These are phyloP conservation scores for Sistotremastrum niveocremeum DNA, from an alignment of 768 basidiomycete species.

Conservation along the genomic window DNA sequence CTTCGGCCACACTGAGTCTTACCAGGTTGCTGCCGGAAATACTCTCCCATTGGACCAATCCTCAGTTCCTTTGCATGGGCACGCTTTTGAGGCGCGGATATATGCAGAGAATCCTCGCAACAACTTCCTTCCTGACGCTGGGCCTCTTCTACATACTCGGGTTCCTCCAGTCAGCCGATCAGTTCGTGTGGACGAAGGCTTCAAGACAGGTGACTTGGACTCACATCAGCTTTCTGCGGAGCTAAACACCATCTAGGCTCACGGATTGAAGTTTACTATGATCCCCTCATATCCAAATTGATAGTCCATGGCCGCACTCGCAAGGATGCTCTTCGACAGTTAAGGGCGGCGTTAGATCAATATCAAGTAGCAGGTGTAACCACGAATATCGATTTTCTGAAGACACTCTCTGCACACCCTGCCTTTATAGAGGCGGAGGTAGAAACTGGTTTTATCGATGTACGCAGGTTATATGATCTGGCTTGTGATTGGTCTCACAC, in stretches of 20 bases:
- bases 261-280: slow-evolving; percentile 79
- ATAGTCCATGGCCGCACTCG: slow-evolving; percentile 80
- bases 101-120: slow-evolving; percentile 93
- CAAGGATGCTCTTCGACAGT: slow-evolving; percentile 67
- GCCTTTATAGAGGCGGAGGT: slow-evolving; percentile 70
- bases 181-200: slow-evolving; percentile 84
- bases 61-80: slow-evolving; percentile 75
- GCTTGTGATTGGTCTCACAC: neutral
- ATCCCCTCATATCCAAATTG: slow-evolving; percentile 87
- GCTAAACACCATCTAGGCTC: slow-evolving; percentile 34
- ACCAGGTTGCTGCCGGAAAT: slow-evolving; percentile 78
- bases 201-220: slow-evolving; percentile 18
- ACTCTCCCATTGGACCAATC: slow-evolving; percentile 65
- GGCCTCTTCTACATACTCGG: slow-evolving; percentile 35
- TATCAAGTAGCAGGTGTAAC: slow-evolving; percentile 86
- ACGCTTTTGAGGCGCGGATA: slow-evolving; percentile 90
- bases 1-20: too few species aligned
- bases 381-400: slow-evolving; percentile 84
- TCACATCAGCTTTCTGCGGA: too few species aligned
- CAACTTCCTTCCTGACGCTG: slow-evolving; percentile 87
- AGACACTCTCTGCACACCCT: slow-evolving; percentile 59
- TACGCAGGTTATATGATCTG: slow-evolving; percentile 18
- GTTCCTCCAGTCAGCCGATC: slow-evolving; percentile 12
- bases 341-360: slow-evolving; percentile 70
- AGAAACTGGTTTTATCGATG: slow-evolving; percentile 87